Base-by-base conservation (phyloP, 148 eudicot species). In the Dianthus caryophyllus region DNA sequence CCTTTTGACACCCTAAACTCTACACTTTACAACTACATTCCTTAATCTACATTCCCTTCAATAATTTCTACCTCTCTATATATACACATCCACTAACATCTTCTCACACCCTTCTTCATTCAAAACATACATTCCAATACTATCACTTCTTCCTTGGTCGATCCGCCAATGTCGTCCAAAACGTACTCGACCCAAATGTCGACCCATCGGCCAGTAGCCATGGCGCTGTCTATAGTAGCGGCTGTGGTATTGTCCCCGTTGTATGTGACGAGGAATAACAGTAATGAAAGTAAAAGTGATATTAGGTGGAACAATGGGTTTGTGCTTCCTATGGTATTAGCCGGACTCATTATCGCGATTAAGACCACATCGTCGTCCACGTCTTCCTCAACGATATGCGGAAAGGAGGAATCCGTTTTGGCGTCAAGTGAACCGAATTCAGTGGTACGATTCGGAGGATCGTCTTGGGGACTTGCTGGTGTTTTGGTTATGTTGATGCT, bases 401-500 rank as follows among this genome's bases (percentile, higher is more conserved):
- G 20, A 24, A 43, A 68, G 50, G 66, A 73, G 29, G 41, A 69
- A 10, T 52, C 46, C 1, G 24, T 78, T n/a, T 6, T 54, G 25
- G 48, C 49, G 0, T 63, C 87, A 7, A 16, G 78, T 4, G 81
- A 81, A 11, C 64, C 85, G 38, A 80, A 82, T 0, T 71, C 69
- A 54, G 82, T 78, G 70, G 69, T 85, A 36, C 75, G 87, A 68
- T 71, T 83, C 52, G 92, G 91, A 44, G 81, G 87, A 21, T 92
- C 97, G 0, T 72, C 87, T 38, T 92, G 93, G 96, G 96, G 96
- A 5, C 83, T 89, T 5, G 91, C 94, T 18, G 93, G 82, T 56
- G 65, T 92, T 71, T 64, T 92, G 75, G 52, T 81, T 46, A 71
- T 84, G 93, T 72, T 92, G 52, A 71, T 92, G 77, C 77, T 83